These are phyloP conservation scores for Rhizoclosmatium globosum DNA, from an alignment of 192 early-diverging fungal genomes.

Conservation along the genomic window DNA sequence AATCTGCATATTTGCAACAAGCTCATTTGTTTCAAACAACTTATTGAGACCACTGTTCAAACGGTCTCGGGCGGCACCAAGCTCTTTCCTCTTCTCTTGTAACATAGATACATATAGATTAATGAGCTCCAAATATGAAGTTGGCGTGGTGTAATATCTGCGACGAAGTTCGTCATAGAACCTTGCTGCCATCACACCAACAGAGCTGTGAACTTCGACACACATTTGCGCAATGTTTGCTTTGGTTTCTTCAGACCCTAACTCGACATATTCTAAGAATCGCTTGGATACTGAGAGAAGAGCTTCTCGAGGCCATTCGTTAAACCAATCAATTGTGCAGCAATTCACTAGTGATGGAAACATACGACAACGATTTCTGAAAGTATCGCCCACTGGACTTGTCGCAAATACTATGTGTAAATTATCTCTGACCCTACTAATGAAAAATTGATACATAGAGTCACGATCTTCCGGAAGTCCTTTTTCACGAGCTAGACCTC, in stretches of 20 bases:
- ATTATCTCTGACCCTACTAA: slow-evolving; percentile 65
- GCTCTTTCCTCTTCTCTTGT: slow-evolving; percentile 65
- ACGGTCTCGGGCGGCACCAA: slow-evolving; percentile 56
- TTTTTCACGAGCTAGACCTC: slow-evolving; percentile 60
- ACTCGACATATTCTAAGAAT: slow-evolving; percentile 67
- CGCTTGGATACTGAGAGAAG: slow-evolving; percentile 62
- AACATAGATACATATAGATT: slow-evolving; percentile 66
- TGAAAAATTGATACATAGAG: slow-evolving; percentile 67
- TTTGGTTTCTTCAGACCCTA: slow-evolving; percentile 60
- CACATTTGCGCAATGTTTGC: slow-evolving; percentile 67
- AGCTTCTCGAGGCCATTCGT: slow-evolving; percentile 68
- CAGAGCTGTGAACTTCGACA: slow-evolving; percentile 66
- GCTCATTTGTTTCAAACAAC: slow-evolving; percentile 65
- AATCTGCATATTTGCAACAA: slow-evolving; percentile 70
- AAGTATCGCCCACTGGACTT: slow-evolving; percentile 66
- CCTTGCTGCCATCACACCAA: slow-evolving; percentile 55
- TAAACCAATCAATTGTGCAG: slow-evolving; percentile 72
- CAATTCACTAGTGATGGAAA: slow-evolving; percentile 68
- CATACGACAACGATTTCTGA: slow-evolving; percentile 65
- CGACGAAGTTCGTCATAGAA: slow-evolving; percentile 62
- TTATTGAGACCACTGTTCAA: slow-evolving; percentile 63
- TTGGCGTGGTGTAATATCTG: slow-evolving; percentile 69
- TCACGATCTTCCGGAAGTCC: slow-evolving; percentile 65
- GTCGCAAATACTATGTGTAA: slow-evolving; percentile 69
- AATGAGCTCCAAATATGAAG: slow-evolving; percentile 67